Percentiles rank a stretch among this genome's conserved stretches.
Evolutionary conservation across 352 stramenopile species (phyloP).

Genomic region (Globisporangium splendens): DNA sequence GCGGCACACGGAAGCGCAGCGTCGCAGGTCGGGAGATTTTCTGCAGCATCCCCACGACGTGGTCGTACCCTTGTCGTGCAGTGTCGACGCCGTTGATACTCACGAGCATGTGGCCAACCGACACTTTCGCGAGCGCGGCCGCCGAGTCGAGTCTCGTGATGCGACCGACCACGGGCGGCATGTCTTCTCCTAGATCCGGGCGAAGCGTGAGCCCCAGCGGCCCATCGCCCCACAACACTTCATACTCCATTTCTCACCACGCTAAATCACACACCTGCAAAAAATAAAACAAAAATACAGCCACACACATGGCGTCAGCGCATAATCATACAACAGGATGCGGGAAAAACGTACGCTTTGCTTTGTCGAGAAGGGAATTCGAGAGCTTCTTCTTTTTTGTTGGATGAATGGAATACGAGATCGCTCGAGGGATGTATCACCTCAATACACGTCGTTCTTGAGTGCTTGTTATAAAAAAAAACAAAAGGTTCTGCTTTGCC

Average conservation of each 20-base stretch:
- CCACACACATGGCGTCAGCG: no score
- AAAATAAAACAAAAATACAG: background rate
- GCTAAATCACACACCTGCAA: background rate
- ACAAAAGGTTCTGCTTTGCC: no score
- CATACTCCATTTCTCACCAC: constrained; percentile 69
- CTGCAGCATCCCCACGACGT: constrained; percentile 79
- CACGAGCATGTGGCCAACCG: constrained; percentile 86
- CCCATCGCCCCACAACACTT: constrained; percentile 82
- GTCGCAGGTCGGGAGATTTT: constrained; percentile 77
- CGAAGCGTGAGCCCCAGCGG: constrained; percentile 79
- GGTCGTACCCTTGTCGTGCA: constrained; percentile 80
- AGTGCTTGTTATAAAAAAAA: no score
- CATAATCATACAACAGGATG: no score
- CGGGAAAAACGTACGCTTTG: no score
- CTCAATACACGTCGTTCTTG: no score
- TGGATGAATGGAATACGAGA: no score
- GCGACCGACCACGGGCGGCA: constrained; percentile 82
- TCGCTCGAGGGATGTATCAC: no score
- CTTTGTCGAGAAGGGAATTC: no score
- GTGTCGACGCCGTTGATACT: constrained; percentile 87
- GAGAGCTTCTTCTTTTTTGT: no score
- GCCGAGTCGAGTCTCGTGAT: constrained; percentile 86
- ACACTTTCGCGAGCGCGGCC: constrained; percentile 73
- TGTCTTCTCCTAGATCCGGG: constrained; percentile 81
- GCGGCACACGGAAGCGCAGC: constrained; percentile 79